A percentile compares a stretch with the other conserved stretches of the same genome.
phyloP scores from a whole-genome alignment of 2,329 filamentous ascomycete species.

The Scedosporium aurantiacum region DNA sequence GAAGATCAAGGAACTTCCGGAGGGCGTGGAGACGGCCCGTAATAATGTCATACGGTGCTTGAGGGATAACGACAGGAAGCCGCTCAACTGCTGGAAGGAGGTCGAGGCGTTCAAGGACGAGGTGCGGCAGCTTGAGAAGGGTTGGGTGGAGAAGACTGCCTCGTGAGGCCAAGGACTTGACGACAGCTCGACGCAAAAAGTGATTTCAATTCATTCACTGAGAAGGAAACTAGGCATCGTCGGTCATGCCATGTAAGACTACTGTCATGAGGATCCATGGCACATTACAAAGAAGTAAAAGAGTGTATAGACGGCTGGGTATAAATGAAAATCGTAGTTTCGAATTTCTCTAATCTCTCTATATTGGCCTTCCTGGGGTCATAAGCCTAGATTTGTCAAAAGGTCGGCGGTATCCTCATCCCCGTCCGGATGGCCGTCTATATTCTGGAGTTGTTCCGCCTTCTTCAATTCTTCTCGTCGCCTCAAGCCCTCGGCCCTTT shows the following conservation, averaged over 20 bases:
- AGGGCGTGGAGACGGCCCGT: conserved; percentile 62
- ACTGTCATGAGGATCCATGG: background rate
- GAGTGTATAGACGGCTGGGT: conserved; percentile 11
- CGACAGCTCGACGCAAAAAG: background rate
- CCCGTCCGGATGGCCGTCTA: conserved; percentile 7
- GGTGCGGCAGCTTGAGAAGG: conserved; percentile 74
- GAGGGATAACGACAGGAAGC: conserved; percentile 71
- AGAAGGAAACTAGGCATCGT: background rate
- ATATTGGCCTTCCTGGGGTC: background rate
- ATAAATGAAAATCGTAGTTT: background rate
- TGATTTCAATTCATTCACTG: background rate
- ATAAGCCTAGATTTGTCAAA: background rate
- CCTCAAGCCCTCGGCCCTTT: conserved; percentile 45
- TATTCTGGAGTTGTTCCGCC: conserved; percentile 11
- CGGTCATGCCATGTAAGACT: conserved; percentile 8
- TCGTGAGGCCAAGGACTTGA: conserved; percentile 18
- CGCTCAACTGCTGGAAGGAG: conserved; percentile 90
- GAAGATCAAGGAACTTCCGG: conserved; percentile 58
- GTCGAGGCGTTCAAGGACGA: conserved; percentile 84
- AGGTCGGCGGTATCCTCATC: conserved; percentile 7
- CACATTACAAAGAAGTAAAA: background rate
- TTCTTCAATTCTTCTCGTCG: conserved; percentile 33
- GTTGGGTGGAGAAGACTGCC: conserved; percentile 77
- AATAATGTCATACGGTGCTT: conserved; percentile 69
- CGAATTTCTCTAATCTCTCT: background rate